These are phyloP conservation scores for Sclerotiophoma versabilis DNA, from an alignment of 2,329 filamentous ascomycete species.

Conservation along the genomic window DNA sequence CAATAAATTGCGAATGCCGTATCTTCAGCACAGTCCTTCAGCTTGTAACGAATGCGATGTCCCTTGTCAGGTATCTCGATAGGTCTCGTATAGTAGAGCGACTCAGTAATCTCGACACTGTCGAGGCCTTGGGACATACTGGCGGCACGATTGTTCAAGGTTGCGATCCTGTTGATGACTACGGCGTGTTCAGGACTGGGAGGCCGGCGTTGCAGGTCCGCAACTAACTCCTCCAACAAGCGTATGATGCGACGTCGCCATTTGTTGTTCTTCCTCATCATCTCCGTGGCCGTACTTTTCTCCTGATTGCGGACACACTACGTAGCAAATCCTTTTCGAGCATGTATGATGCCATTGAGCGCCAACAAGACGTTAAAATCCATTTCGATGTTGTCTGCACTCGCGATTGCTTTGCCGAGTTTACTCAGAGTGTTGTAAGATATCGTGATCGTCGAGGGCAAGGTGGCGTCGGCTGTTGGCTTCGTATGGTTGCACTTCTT, in stretches of 20 bases:
- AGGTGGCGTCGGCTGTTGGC: neutral
- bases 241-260: conserved; percentile 20
- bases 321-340: conserved; percentile 19
- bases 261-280: conserved; percentile 11
- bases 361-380: conserved; percentile 12
- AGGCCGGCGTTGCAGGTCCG: conserved; percentile 9
- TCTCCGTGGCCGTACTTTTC: neutral
- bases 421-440: conserved; percentile 1
- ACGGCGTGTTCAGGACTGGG: conserved; percentile 1
- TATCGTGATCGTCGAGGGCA: neutral
- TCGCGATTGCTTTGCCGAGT: conserved; percentile 11
- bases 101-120: neutral
- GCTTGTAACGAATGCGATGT: neutral
- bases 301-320: conserved; percentile 19
- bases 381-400: neutral
- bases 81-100: neutral
- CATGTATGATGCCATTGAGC: conserved; percentile 20
- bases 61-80: neutral
- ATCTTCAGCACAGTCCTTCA: conserved; percentile 19
- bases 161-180: neutral
- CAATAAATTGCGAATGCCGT: conserved; percentile 30
- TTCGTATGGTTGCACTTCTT: neutral
- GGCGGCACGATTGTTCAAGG: neutral
- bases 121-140: conserved; percentile 1
- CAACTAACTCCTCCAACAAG: neutral